phyloP scores from a whole-genome alignment of 768 basidiomycete genomes.

The Mycena vulgaris region DNA sequence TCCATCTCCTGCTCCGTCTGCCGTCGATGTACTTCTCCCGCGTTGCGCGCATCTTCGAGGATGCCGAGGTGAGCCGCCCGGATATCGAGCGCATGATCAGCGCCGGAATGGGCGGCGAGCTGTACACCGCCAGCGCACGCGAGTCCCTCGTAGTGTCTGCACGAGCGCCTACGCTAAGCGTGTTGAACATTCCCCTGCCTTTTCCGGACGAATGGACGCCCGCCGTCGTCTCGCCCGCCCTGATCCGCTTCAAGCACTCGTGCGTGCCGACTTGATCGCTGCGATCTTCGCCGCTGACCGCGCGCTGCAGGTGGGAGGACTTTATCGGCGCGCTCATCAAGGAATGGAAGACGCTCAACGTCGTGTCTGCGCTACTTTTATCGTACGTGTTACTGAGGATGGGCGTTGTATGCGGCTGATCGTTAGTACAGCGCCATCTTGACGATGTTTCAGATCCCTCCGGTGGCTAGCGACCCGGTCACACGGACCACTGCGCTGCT shows the following conservation, averaged over 20 bases:
- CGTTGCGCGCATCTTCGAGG: conserved; percentile 82
- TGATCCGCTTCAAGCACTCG: conserved; percentile 72
- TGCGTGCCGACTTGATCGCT: not conserved
- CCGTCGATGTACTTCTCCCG: conserved; percentile 87
- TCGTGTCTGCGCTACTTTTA: conserved; percentile 76
- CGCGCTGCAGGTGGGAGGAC: conserved; percentile 70
- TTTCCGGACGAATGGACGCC: conserved; percentile 70
- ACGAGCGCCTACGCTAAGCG: conserved; percentile 39
- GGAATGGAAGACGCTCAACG: conserved; percentile 84
- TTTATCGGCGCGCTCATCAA: conserved; percentile 79
- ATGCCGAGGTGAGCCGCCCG: conserved; percentile 82
- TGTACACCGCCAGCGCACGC: conserved; percentile 11
- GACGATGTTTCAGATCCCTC: conserved; percentile 74
- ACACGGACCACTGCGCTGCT: conserved; percentile 74
- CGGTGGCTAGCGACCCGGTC: conserved; percentile 71
- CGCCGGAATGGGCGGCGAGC: conserved; percentile 48
- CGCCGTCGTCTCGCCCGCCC: conserved; percentile 71
- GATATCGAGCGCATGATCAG: conserved; percentile 75
- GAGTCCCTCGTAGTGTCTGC: conserved; percentile 45
- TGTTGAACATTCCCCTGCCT: conserved; percentile 51
- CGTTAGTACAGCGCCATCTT: conserved; percentile 70
- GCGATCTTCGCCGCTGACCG: not conserved
- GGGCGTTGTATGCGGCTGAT: not conserved
- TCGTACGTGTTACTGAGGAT: conserved; percentile 51
- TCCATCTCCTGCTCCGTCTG: conserved; percentile 73